Conservation (phyloP, 805 yeast genomes). For the Cyberlindnera suaveolens region DNA sequence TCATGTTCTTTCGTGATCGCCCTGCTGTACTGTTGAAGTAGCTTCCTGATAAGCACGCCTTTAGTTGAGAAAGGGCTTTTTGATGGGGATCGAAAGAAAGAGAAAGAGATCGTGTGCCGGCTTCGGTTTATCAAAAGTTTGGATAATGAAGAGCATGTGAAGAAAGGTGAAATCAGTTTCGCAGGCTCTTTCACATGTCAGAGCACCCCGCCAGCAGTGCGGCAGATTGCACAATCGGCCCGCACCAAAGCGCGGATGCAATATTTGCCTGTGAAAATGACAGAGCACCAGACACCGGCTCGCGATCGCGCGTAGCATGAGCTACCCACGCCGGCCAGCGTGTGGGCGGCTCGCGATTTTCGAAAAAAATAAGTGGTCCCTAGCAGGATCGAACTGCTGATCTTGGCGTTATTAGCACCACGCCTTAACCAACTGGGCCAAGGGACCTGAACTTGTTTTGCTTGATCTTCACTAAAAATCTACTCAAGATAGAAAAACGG, state of each 20-base stretch:
- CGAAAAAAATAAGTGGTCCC: constrained; percentile 53
- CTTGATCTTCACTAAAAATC: too few relatives aligned
- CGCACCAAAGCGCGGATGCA: neutral
- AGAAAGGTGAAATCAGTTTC: neutral
- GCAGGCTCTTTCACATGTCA: too few relatives aligned
- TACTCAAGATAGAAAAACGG: too few relatives aligned
- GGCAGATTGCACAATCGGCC: too few relatives aligned
- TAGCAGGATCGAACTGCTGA: constrained; percentile 88
- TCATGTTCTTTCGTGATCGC: too few relatives aligned
- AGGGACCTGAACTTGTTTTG: constrained; percentile 33
- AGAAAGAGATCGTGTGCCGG: constrained; percentile 2
- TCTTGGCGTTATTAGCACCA: constrained; percentile 52
- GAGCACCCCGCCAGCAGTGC: too few relatives aligned
- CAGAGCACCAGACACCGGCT: too few relatives aligned
- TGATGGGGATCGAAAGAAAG: neutral
- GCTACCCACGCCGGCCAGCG: too few relatives aligned
- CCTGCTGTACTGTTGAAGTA: constrained; percentile 6
- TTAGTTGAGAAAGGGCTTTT: constrained; percentile 6
- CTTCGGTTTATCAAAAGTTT: neutral
- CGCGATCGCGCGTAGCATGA: too few relatives aligned
- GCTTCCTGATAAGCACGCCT: neutral
- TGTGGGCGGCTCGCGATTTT: too few relatives aligned
- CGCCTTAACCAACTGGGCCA: constrained; percentile 60
- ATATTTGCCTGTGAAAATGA: neutral
- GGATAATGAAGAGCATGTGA: constrained; percentile 1